These are phyloP conservation scores for Kazachstania africana DNA, from an alignment of 805 yeast genomes.

Conservation along the genomic window DNA sequence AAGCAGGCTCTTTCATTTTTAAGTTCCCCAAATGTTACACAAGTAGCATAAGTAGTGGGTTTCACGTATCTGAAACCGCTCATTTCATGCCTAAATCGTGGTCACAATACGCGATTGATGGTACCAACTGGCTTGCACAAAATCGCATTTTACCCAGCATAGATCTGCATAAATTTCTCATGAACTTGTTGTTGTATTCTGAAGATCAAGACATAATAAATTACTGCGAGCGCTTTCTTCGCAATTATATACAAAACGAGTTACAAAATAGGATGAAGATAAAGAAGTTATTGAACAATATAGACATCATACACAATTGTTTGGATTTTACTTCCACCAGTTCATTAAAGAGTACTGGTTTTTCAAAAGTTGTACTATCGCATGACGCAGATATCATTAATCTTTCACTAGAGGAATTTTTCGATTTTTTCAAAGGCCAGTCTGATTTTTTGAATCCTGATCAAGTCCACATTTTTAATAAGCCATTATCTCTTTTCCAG, in stretches of 20 bases:
- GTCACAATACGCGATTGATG: conserved; percentile 38
- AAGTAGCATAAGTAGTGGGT: conserved; percentile 41
- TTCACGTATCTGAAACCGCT: conserved; percentile 43
- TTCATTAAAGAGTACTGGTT: conserved; percentile 37
- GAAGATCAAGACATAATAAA: conserved; percentile 30
- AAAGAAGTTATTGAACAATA: conserved; percentile 20
- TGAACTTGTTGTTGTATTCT: conserved; percentile 33
- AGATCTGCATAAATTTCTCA: conserved; percentile 37
- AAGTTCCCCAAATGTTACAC: conserved; percentile 47
- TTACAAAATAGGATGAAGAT: conserved; percentile 31
- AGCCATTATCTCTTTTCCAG: conserved; percentile 6
- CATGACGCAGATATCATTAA: conserved; percentile 24
- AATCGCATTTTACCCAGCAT: conserved; percentile 42
- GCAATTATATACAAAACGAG: conserved; percentile 25
- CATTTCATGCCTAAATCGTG: conserved; percentile 47
- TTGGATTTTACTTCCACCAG: conserved; percentile 43
- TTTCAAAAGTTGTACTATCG: conserved; percentile 39
- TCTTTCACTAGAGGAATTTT: conserved; percentile 25
- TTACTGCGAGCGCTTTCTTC: conserved; percentile 26
- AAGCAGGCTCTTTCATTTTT: conserved; percentile 49
- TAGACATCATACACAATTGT: conserved; percentile 27
- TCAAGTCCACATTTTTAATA: not conserved
- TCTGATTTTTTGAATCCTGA: too few relatives aligned
- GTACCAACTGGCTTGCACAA: conserved; percentile 38
- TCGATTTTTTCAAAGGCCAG: conserved; percentile 8